A percentile compares a stretch with the other conserved stretches of the same genome.
Conservation (phyloP, 108 stramenopile species). For the Epipyxis sp. region DNA sequence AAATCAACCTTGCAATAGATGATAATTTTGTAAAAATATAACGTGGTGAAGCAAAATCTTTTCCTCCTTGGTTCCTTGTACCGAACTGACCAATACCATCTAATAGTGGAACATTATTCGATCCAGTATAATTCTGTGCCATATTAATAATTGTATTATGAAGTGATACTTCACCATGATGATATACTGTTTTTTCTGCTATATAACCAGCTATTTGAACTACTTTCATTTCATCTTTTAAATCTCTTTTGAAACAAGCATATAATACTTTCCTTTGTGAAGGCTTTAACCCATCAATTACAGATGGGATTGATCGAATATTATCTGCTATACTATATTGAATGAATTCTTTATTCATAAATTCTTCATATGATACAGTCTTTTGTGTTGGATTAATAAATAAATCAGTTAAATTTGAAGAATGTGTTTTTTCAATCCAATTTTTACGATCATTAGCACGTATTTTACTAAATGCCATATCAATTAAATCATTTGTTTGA, state of each 20-base stretch:
- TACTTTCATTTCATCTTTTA: constrained; percentile 92
- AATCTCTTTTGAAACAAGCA: constrained; percentile 96
- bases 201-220: constrained; percentile 74
- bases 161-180: constrained; percentile 95
- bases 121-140: constrained; percentile 92
- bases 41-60: constrained; percentile 89
- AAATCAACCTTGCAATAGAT: constrained; percentile 81
- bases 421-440: too few species aligned
- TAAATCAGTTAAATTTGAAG: constrained; percentile 41
- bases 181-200: constrained; percentile 94
- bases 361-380: constrained; percentile 79
- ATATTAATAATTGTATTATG: constrained; percentile 88
- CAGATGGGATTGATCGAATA: constrained; percentile 80
- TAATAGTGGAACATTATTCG: constrained; percentile 95
- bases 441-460: constrained; percentile 86
- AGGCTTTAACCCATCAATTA: constrained; percentile 97
- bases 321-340: constrained; percentile 93
- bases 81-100: constrained; percentile 95
- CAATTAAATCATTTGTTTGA: constrained; percentile 72
- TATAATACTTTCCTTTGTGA: constrained; percentile 97
- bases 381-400: constrained; percentile 69
- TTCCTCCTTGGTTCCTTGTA: constrained; percentile 88
- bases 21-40: constrained; percentile 97
- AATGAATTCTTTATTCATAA: constrained; percentile 94
- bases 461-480: constrained; percentile 95